Conservation (phyloP, 2,329 filamentous ascomycete genomes). For the Fusarium bactridioides region DNA sequence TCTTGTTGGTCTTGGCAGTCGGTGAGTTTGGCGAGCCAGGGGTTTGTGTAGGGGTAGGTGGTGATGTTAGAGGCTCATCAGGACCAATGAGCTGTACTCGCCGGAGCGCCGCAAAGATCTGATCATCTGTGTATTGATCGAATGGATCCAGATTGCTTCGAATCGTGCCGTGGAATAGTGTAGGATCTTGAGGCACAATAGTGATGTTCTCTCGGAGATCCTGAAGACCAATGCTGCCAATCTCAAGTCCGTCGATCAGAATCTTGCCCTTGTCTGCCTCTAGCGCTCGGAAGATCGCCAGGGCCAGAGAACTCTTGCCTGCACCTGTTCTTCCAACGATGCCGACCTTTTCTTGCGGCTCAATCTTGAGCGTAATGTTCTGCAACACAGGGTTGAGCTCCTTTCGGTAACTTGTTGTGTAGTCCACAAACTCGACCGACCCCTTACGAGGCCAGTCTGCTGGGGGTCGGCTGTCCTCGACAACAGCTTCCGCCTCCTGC, state of each 20-base stretch:
- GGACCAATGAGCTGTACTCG: conserved; percentile 85
- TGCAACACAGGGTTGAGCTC: conserved; percentile 89
- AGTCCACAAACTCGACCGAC: conserved; percentile 85
- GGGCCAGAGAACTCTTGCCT: conserved; percentile 92
- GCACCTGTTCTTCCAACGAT: conserved; percentile 96
- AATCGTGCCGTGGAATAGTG: conserved; percentile 91
- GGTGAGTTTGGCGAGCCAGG: conserved; percentile 40
- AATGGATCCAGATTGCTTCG: conserved; percentile 95
- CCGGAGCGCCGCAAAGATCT: conserved; percentile 86
- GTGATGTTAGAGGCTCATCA: conserved; percentile 54
- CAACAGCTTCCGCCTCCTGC: conserved; percentile 82
- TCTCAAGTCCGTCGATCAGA: conserved; percentile 88
- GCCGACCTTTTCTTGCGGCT: conserved; percentile 88
- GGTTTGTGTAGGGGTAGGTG: conserved; percentile 39
- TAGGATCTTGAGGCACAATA: conserved; percentile 97
- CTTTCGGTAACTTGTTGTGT: conserved; percentile 86
- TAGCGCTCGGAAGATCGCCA: conserved; percentile 91
- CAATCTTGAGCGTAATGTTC: conserved; percentile 85
- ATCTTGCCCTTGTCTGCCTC: conserved; percentile 93
- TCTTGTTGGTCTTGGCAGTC: conserved; percentile 78
- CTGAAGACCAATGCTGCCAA: conserved; percentile 87
- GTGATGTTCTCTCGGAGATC: conserved; percentile 94
- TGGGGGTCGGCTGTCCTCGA: conserved; percentile 80
- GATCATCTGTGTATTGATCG: conserved; percentile 83
- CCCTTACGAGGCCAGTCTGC: conserved; percentile 86